Evolutionary conservation across 495 filamentous ascomycete species (phyloP).

Genomic region (Penicillium antarcticum): DNA sequence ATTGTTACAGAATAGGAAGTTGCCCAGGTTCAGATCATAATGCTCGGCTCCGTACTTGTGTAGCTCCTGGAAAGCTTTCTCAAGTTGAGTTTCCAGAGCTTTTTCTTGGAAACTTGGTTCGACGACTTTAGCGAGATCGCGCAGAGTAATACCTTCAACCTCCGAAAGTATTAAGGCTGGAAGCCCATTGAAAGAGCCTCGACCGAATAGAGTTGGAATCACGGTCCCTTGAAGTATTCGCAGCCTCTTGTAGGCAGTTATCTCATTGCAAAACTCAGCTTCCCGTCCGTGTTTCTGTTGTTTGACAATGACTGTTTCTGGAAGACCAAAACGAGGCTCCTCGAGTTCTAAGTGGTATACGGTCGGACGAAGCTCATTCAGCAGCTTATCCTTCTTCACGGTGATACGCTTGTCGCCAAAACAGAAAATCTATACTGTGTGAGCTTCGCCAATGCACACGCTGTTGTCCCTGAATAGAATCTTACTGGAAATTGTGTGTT

Average conservation of each 20-base stretch:
- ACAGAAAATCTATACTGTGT: too few species aligned
- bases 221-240: constrained; percentile 5
- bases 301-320: constrained; percentile 6
- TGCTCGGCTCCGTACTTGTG: constrained; percentile 1
- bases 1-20: constrained; percentile 6
- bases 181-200: constrained; percentile 5
- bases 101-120: constrained; percentile 1
- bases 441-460: too few species aligned
- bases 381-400: not conserved
- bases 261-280: not conserved
- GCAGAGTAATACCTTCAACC: constrained; percentile 4
- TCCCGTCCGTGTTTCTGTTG: constrained; percentile 1
- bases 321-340: constrained; percentile 2
- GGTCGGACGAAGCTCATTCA: not conserved
- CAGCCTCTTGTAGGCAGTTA: constrained; percentile 1
- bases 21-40: constrained; percentile 1
- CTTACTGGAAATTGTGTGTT: too few species aligned
- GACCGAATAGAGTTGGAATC: constrained; percentile 4
- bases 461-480: too few species aligned
- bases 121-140: not conserved
- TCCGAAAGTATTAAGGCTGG: constrained; percentile 5
- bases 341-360: constrained; percentile 7
- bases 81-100: not conserved
- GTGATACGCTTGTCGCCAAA: not conserved
- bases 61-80: not conserved